Evolutionary conservation across 176 grass and related monocot genomes (phyloP).

Genomic region (Zoysia japonica): DNA sequence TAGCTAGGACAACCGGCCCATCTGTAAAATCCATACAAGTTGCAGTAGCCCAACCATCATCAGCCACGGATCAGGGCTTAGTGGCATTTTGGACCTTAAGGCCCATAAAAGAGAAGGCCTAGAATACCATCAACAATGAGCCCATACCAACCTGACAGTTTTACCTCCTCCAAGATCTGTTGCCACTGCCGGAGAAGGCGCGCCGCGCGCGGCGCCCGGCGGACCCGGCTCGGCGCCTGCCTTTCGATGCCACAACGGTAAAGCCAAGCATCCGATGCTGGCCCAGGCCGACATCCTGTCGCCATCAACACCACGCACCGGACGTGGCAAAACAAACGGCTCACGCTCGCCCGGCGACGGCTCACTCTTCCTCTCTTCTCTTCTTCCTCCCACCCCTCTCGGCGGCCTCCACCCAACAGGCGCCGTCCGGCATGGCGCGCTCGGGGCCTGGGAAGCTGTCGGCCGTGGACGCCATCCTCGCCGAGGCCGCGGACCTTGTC

Average conservation of each 20-base stretch:
- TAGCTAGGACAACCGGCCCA: too few species aligned
- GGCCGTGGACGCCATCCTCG: constrained; percentile 71
- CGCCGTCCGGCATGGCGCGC: constrained; percentile 41
- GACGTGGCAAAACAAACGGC: constrained; percentile 16
- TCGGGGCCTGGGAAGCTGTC: constrained; percentile 28
- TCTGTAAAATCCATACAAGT: too few species aligned
- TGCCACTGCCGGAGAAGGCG: constrained; percentile 22
- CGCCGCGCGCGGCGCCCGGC: too few species aligned
- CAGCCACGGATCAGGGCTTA: too few species aligned
- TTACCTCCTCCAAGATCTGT: too few species aligned
- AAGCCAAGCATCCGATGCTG: constrained; percentile 21
- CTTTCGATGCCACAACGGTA: constrained; percentile 42
- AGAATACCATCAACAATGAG: too few species aligned
- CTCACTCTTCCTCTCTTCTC: too few species aligned
- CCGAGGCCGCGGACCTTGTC: constrained; percentile 61
- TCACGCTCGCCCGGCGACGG: neutral
- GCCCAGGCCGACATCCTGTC: neutral
- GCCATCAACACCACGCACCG: neutral
- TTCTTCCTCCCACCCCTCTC: neutral
- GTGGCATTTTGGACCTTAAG: too few species aligned
- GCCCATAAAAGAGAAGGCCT: too few species aligned
- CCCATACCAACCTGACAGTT: too few species aligned
- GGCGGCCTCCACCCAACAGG: neutral
- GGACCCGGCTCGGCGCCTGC: neutral
- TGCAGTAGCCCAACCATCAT: too few species aligned